Base-by-base conservation (phyloP, 2,329 filamentous ascomycete species). In the Teratosphaeria gauchensis region DNA sequence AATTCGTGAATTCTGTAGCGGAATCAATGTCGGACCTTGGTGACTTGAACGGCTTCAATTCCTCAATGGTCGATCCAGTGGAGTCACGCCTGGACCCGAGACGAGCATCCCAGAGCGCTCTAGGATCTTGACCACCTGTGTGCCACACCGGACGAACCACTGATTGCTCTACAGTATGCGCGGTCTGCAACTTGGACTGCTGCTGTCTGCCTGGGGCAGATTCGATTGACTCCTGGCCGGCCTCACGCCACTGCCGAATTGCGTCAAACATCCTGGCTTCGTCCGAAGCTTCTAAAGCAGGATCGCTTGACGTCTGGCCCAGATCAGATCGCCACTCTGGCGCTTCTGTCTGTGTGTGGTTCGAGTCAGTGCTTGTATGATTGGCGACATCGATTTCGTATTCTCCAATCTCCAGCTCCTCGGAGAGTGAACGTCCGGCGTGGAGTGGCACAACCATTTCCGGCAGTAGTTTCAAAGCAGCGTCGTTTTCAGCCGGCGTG, bases 381-480 rank as follows among this genome's bases (percentile, higher is more conserved):
- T 21, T 48, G 42, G n/a, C 9, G 42, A 48, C 19, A n/a, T 48
- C 42, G n/a, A 48, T 48, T n/a, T 48, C 42, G n/a, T 19, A 48
- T 8, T 48, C 42, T 21, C 42, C 42, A 21, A 48, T 48, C n/a
- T 48, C 19, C 16, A 48, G 42, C 42, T 48, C 42, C 19, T 48
- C 42, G 16, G 42, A 48, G 4, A 48, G 42, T 19, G 42, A 21
- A 8, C 42, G 42, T 16, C 42, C 42, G 19, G n/a, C 42, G 21
- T 48, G 42, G 42, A 48, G n/a, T 9, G 42, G 42, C 14, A 53
- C 19, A 1, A 64, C 46, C 30, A 66, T 38, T 7, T 59, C 46
- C 9, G 61, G 64, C 33, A 68, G 54, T 1, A 65, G 32, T 11
- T 57, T 51, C 14, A 64, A 59, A 19, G 60, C 66, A 16, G 59